These are phyloP conservation scores for Candida schatavii DNA, from an alignment of 805 yeast genomes.

Conservation along the genomic window DNA sequence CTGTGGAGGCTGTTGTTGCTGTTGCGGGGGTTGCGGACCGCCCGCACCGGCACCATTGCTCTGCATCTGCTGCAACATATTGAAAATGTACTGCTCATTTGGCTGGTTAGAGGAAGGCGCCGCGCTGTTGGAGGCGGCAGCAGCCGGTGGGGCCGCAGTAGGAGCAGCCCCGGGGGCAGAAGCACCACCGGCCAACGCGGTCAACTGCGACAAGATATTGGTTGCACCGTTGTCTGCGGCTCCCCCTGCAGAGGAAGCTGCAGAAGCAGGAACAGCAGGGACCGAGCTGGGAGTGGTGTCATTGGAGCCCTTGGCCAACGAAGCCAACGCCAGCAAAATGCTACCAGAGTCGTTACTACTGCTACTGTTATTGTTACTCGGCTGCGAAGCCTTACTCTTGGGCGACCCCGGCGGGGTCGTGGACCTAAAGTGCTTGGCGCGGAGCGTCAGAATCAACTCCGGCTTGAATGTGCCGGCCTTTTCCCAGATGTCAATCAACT, in stretches of 20 bases:
- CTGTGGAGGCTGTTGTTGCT: background rate
- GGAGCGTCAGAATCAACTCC: constrained; percentile 51
- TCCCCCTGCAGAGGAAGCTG: constrained; percentile 4
- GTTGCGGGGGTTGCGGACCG: constrained; percentile 4
- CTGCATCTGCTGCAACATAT: constrained; percentile 54
- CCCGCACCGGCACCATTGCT: constrained; percentile 5
- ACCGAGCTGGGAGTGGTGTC: constrained; percentile 28
- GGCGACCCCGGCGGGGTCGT: constrained; percentile 70
- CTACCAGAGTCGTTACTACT: constrained; percentile 51
- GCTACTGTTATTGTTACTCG: constrained; percentile 11
- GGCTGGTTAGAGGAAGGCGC: constrained; percentile 9
- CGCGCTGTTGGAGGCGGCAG: constrained; percentile 8
- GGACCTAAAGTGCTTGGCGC: constrained; percentile 57
- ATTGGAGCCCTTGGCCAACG: constrained; percentile 48
- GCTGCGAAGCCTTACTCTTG: constrained; percentile 6
- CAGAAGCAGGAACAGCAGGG: constrained; percentile 21
- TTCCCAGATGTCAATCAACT: constrained; percentile 90
- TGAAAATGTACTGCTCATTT: constrained; percentile 43
- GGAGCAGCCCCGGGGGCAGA: too few relatives aligned
- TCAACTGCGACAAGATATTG: constrained; percentile 42
- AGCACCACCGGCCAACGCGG: constrained; percentile 33
- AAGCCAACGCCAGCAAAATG: constrained; percentile 67
- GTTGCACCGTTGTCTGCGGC: constrained; percentile 28
- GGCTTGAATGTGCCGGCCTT: constrained; percentile 74
- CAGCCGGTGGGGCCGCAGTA: constrained; percentile 12